Conservation (phyloP, 805 yeast species). For the Barnettozyma vustinii region DNA sequence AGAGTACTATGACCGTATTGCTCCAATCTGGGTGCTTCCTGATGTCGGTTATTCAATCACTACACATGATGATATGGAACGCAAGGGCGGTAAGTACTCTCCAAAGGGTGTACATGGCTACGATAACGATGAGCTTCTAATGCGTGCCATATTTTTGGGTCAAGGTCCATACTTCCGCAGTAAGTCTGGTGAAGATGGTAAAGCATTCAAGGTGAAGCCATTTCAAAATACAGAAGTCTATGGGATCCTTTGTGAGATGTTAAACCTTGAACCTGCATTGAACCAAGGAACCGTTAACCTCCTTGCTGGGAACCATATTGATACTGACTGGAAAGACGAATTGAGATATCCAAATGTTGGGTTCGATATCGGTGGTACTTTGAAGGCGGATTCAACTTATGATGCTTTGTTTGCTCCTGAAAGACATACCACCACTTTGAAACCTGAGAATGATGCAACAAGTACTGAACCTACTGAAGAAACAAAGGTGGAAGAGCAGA, state of each 20-base stretch:
- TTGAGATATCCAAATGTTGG: slow-evolving; percentile 45
- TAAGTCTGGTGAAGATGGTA: slow-evolving; percentile 15
- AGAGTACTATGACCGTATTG: slow-evolving; percentile 53
- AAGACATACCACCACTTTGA: slow-evolving; percentile 15
- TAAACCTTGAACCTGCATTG: slow-evolving; percentile 43
- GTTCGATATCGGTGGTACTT: slow-evolving; percentile 36
- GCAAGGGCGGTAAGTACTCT: slow-evolving; percentile 17
- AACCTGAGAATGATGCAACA: slow-evolving; percentile 2
- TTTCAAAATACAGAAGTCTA: slow-evolving; percentile 71
- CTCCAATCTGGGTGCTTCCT: slow-evolving; percentile 85
- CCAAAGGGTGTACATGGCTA: slow-evolving; percentile 78
- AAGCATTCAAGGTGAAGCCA: slow-evolving; percentile 41
- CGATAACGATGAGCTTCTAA: slow-evolving; percentile 65
- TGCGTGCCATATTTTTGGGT: slow-evolving; percentile 80
- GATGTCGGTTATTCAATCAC: slow-evolving; percentile 73
- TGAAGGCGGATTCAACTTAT: slow-evolving; percentile 45
- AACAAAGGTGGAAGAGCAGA: slow-evolving; percentile 3
- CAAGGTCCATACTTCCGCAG: slow-evolving; percentile 69
- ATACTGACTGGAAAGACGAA: slow-evolving; percentile 42
- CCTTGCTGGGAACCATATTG: slow-evolving; percentile 29
- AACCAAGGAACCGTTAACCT: slow-evolving; percentile 50
- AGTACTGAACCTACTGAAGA: not conserved
- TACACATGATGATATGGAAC: slow-evolving; percentile 50
- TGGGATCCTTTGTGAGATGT: slow-evolving; percentile 64
- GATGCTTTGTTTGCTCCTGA: slow-evolving; percentile 33